A percentile compares a stretch with the other conserved stretches of the same genome.
These are phyloP conservation scores for Porpolomopsis calyptriformis DNA, from an alignment of 768 basidiomycete species.

Conservation along the genomic window DNA sequence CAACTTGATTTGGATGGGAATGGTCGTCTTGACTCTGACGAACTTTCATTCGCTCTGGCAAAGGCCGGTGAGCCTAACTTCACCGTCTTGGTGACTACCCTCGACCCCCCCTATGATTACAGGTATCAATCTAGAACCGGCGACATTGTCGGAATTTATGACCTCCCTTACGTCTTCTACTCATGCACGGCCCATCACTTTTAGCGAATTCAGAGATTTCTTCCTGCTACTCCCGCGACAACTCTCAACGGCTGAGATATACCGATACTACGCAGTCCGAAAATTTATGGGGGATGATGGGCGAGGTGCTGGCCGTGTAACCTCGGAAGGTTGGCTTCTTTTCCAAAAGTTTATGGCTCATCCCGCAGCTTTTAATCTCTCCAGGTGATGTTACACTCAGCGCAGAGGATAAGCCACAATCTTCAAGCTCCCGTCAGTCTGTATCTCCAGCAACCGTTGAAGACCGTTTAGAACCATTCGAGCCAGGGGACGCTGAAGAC, in stretches of 20 bases:
- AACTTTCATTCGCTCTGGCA: slow-evolving; percentile 35
- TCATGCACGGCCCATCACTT: slow-evolving; percentile 58
- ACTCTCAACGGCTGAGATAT: slow-evolving; percentile 76
- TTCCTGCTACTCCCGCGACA: slow-evolving; percentile 76
- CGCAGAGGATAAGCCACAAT: slow-evolving; percentile 59
- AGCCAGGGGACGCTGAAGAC: slow-evolving; percentile 31
- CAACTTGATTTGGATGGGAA: slow-evolving; percentile 87
- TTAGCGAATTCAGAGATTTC: slow-evolving; percentile 84
- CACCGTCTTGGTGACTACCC: slow-evolving; percentile 13
- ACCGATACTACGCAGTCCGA: slow-evolving; percentile 65
- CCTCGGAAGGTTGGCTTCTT: slow-evolving; percentile 70
- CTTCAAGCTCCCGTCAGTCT: slow-evolving; percentile 7
- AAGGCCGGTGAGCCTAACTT: slow-evolving; percentile 50
- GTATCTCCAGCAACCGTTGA: neutral
- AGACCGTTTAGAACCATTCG: slow-evolving; percentile 1
- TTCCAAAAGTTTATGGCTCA: neutral
- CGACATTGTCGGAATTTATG: slow-evolving; percentile 75
- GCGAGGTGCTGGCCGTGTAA: slow-evolving; percentile 67
- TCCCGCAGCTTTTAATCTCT: neutral
- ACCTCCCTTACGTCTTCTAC: slow-evolving; percentile 63
- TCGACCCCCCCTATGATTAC: slow-evolving; percentile 11
- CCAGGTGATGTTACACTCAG: slow-evolving; percentile 71
- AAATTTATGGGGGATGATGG: slow-evolving; percentile 66
- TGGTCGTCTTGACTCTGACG: slow-evolving; percentile 58
- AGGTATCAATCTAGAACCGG: slow-evolving; percentile 65